Conservation (phyloP, 495 filamentous ascomycete species). For the Hypoxylon trugodes region DNA sequence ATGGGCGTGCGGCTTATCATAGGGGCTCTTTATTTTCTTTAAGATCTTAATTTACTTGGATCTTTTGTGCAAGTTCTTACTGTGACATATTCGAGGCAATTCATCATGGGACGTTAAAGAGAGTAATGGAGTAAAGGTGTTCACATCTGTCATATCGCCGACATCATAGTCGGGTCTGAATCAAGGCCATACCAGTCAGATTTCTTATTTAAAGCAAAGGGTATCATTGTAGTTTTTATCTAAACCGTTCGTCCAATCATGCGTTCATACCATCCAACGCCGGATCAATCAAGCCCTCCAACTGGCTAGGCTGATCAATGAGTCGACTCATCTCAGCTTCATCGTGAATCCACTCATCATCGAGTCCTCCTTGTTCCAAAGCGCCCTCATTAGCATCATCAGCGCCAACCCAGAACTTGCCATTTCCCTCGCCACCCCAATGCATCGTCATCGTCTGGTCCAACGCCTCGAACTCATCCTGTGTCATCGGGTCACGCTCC, state of each 20-base stretch:
- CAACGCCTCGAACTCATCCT: conserved; percentile 19
- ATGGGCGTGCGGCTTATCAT: no score
- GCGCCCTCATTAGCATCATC: not conserved
- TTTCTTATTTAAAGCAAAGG: conserved; percentile 35
- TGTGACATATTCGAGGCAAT: no score
- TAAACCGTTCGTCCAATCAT: conserved; percentile 4
- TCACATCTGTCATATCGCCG: no score
- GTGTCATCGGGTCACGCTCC: conserved; percentile 22
- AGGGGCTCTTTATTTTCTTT: no score
- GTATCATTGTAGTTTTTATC: conserved; percentile 36
- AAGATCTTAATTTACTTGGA: no score
- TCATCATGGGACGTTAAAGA: no score
- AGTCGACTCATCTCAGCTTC: conserved; percentile 37
- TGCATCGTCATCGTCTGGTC: conserved; percentile 3
- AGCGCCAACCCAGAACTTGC: conserved; percentile 56
- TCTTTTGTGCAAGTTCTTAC: no score
- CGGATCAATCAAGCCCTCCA: conserved; percentile 36
- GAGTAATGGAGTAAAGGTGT: no score
- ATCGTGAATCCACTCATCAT: conserved; percentile 30
- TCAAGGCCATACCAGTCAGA: no score
- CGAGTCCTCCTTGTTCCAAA: not conserved
- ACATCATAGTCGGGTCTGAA: no score
- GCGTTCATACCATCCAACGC: conserved; percentile 8
- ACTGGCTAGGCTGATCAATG: conserved; percentile 21
- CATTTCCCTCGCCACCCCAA: conserved; percentile 35